A percentile compares a stretch with the other conserved stretches of the same genome.
Evolutionary conservation across 208 protist species (phyloP).

Genomic region (Lotmaria passim): DNA sequence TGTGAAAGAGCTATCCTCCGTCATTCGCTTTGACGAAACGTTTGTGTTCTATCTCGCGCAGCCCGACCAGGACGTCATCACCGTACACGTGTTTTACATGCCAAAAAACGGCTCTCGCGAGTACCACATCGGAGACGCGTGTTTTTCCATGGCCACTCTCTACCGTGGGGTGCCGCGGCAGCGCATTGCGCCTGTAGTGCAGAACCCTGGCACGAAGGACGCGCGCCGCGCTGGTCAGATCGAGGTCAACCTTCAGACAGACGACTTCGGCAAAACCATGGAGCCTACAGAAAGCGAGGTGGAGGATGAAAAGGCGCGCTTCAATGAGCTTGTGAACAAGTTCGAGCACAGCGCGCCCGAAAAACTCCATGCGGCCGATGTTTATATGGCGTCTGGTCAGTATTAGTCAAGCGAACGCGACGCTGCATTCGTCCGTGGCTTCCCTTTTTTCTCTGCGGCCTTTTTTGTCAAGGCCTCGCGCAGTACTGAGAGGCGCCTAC

Average conservation of each 20-base stretch:
- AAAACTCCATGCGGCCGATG: constrained; percentile 81
- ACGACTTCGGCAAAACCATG: constrained; percentile 81
- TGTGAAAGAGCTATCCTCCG: constrained; percentile 68
- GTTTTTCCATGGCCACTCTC: constrained; percentile 86
- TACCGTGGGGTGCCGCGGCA: constrained; percentile 74
- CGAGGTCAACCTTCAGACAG: constrained; percentile 79
- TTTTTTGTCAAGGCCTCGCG: neutral
- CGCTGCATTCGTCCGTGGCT: too few species aligned
- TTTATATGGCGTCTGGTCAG: constrained; percentile 67
- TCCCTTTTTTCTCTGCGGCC: constrained; percentile 25
- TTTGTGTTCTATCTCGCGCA: constrained; percentile 90
- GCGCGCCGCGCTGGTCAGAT: constrained; percentile 64
- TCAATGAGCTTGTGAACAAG: constrained; percentile 63
- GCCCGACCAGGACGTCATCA: constrained; percentile 90
- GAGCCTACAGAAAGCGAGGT: constrained; percentile 61
- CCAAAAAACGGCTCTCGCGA: constrained; percentile 65
- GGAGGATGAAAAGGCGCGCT: constrained; percentile 68
- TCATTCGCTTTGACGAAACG: constrained; percentile 82
- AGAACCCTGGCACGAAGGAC: constrained; percentile 78
- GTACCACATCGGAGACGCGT: constrained; percentile 85
- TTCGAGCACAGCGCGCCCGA: constrained; percentile 64
- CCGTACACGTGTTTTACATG: constrained; percentile 87
- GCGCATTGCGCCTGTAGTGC: constrained; percentile 78
- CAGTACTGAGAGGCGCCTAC: neutral
- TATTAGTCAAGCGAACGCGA: constrained; percentile 11